A percentile compares a stretch with the other conserved stretches of the same genome.
These are phyloP conservation scores for Calvatia gigantea DNA, from an alignment of 768 basidiomycete species.

Conservation along the genomic window DNA sequence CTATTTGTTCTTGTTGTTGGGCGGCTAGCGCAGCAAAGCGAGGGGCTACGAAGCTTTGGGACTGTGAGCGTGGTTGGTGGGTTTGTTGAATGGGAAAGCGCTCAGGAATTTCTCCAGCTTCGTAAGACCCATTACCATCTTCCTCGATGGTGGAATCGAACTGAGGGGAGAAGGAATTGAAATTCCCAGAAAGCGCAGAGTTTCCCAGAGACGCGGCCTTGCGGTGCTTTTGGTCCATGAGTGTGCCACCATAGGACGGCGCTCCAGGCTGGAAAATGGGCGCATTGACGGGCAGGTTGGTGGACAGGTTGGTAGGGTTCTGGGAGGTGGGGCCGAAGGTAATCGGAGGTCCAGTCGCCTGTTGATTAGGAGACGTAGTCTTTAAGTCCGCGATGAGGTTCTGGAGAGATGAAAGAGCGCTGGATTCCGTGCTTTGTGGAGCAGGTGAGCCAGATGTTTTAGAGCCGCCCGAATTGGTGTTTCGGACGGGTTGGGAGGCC, in stretches of 20 bases:
- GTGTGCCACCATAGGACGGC: constrained; percentile 17
- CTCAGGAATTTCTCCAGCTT: constrained; percentile 81
- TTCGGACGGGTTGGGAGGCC: constrained; percentile 53
- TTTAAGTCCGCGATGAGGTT: constrained; percentile 93
- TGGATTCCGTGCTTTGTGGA: constrained; percentile 58
- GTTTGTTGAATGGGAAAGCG: constrained; percentile 45
- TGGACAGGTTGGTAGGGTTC: too few species aligned
- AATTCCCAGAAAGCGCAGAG: constrained; percentile 52
- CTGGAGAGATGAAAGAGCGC: constrained; percentile 84
- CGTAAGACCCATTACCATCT: constrained; percentile 63
- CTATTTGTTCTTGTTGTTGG: constrained; percentile 67
- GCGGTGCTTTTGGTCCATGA: constrained; percentile 65
- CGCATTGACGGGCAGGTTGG: constrained; percentile 61
- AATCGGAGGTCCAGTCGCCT: constrained; percentile 39
- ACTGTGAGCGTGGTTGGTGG: constrained; percentile 72
- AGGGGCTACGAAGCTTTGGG: constrained; percentile 84
- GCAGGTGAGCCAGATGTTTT: constrained; percentile 39
- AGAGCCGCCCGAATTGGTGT: constrained; percentile 32
- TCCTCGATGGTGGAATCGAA: constrained; percentile 85
- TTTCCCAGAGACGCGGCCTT: constrained; percentile 76
- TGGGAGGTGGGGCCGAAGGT: constrained; percentile 43
- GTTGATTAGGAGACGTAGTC: constrained; percentile 67
- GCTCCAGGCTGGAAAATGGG: constrained; percentile 75
- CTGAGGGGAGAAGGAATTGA: constrained; percentile 73
- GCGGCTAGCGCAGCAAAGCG: constrained; percentile 81